Evolutionary conservation across 2,329 filamentous ascomycete species (phyloP).

Genomic region (Aspergillus sp.): DNA sequence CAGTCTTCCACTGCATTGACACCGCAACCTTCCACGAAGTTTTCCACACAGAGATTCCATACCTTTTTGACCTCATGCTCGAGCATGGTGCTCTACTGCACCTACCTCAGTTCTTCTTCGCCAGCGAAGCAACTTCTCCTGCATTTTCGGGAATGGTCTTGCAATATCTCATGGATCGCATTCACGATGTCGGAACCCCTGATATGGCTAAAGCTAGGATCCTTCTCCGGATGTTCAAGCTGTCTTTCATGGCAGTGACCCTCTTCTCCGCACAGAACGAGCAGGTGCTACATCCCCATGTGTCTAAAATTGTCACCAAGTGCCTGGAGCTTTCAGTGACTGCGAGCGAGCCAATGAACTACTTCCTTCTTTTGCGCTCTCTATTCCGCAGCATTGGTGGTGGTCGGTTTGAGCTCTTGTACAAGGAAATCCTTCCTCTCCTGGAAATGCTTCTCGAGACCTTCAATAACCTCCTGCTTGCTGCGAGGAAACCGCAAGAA

Average conservation of each 20-base stretch:
- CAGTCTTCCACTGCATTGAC: conserved; percentile 97
- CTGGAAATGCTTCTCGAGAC: conserved; percentile 97
- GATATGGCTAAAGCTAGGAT: conserved; percentile 94
- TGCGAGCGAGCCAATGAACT: conserved; percentile 97
- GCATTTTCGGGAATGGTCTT: conserved; percentile 98
- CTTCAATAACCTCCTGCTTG: conserved; percentile 88
- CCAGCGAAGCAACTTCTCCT: conserved; percentile 96
- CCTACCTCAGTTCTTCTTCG: conserved; percentile 95
- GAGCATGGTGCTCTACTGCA: conserved; percentile 92
- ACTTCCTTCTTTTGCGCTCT: conserved; percentile 88
- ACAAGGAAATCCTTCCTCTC: conserved; percentile 94
- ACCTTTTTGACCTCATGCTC: conserved; percentile 96
- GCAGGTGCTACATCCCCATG: conserved; percentile 89
- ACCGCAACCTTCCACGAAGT: conserved; percentile 98
- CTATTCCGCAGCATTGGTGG: conserved; percentile 96
- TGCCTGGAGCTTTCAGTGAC: conserved; percentile 95
- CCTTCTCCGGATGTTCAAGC: conserved; percentile 87
- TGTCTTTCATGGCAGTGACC: conserved; percentile 99
- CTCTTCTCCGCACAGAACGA: conserved; percentile 94
- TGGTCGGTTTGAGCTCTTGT: conserved; percentile 94
- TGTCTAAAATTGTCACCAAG: conserved; percentile 95
- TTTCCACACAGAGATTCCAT: conserved; percentile 94
- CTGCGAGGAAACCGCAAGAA: conserved; percentile 85
- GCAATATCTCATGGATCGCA: conserved; percentile 94
- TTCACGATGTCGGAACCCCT: conserved; percentile 88